Evolutionary conservation across 2,329 filamentous ascomycete genomes (phyloP), one percentile per base, ranked within the genome.

Genomic region (Epichloe festucae): DNA sequence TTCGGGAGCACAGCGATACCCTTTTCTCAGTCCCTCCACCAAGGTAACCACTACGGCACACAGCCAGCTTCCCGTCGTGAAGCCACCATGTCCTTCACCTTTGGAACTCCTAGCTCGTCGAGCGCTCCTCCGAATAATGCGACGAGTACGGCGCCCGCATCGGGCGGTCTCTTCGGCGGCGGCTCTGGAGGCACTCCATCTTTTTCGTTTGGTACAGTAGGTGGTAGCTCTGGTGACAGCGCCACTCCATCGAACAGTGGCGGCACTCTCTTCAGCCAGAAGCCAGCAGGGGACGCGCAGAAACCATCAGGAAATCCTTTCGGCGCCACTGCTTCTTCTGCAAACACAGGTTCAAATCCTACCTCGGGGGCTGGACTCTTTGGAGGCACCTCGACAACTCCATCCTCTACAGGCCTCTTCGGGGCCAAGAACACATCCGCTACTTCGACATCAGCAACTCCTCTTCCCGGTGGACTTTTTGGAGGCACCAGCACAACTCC

Each of bases 121-220:
- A 56, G 61, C 57, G 65, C 62, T 48, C 56, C 64, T 17, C 55
- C 60, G 48, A 60, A 60, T 55, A 67, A 60, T 52, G 54, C 64
- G 7, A 64, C 63, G 10, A 64, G 61, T 21, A 63, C 68, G 59
- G 68, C 70, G 52, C 69, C 68, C 19, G 67, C 73, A 47, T 59
- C 67, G 5, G 67, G 67, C 14, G 59, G 63, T 19, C 57, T 75
- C 8, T 76, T 77, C 58, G 71, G 71, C 44, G 55, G 56, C 52
- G 60, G 58, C 10, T 46, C 60, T 39, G 56, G 57, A 35, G 60
- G 62, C 41, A 56, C 65, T 23, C 58, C 71, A 23, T 53, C 57
- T 8, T 74, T 59, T 59, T 67, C 68, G 10, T 77, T 77, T 54
- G 68, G 67, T 38, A 34, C 59, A 23, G 60, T 59, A 41, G 56